Evolutionary conservation across 2,329 filamentous ascomycete species (phyloP), one percentile per base, ranked within the genome.

Genomic region (Orbilia javanica): DNA sequence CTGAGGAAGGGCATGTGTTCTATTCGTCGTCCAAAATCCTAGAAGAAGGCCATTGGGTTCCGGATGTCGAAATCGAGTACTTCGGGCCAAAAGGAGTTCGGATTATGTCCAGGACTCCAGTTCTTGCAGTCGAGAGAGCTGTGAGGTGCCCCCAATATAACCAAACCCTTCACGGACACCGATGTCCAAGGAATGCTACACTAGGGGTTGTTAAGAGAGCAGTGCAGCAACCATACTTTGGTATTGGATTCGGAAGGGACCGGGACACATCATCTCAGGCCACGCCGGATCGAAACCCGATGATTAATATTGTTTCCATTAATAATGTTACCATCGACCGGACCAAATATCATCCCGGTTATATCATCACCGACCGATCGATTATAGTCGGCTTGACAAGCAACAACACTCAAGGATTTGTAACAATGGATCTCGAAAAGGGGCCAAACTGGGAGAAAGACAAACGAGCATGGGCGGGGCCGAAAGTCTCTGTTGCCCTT

Each of bases 261-360:
- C 31, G 34, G 31, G 52, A 57, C n/a, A 42, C 50, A 13, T 31
- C 50, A 13, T 67, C 64, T 55, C 65, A 68, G 18, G 50, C 65
- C n/a, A 57, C 64, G 11, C 42, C 46, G 44, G 64, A 67, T 34
- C 48, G 50, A 27, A 67, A 67, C 22, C 48, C 46, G 10, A 67
- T 67, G 64, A 67, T 67, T 29, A 67, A 55, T 53, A 67, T 67
- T 48, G 46, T 67, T 31, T 67, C 64, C 11, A 39, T 67, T 50
- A 67, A 67, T 55, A 67, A 55, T 55, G 31, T 42, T 29, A 67
- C 64, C 25, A 20, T 67, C 11, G 36, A 67, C 22, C 27, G 25
- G 25, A 18, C 64, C 46, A 67, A 53, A 39, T 67, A 67, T 42
- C 64, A 67, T 29, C 64, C 44, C 22, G 64, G 64, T 20, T 67